Conservation (phyloP, 2,329 filamentous ascomycete genomes). For the Coniosporium tulheliwenetii region DNA sequence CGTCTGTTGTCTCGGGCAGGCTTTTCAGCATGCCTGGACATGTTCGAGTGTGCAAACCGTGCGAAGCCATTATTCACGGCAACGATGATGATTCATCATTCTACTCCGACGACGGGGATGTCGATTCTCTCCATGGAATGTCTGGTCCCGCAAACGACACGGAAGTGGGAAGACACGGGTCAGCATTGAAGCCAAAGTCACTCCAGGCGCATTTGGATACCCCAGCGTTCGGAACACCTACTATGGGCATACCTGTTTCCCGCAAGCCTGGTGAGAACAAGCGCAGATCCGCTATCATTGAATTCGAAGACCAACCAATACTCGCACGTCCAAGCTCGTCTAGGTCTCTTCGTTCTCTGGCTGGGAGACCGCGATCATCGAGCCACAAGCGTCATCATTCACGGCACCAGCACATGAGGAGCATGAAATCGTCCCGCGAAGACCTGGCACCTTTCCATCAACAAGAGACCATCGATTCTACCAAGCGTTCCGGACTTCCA, state of each 20-base stretch:
- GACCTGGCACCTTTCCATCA: constrained; percentile 73
- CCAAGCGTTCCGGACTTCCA: constrained; percentile 51
- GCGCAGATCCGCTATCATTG: constrained; percentile 72
- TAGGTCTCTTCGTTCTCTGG: constrained; percentile 65
- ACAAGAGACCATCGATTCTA: constrained; percentile 53
- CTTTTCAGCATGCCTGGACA: constrained; percentile 76
- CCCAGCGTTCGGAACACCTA: constrained; percentile 35
- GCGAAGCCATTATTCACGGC: constrained; percentile 78
- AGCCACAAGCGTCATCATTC: constrained; percentile 74
- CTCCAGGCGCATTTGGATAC: constrained; percentile 9
- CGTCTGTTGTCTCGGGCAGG: constrained; percentile 72
- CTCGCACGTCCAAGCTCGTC: constrained; percentile 87
- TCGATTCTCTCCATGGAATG: not conserved
- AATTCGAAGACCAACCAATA: constrained; percentile 67
- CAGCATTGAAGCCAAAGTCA: no score
- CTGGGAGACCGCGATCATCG: constrained; percentile 58
- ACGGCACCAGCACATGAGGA: constrained; percentile 66
- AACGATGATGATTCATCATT: constrained; percentile 86
- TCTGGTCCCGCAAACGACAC: no score
- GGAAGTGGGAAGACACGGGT: no score
- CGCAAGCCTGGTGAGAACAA: constrained; percentile 58
- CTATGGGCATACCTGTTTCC: constrained; percentile 50
- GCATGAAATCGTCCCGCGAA: constrained; percentile 55
- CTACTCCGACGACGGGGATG: constrained; percentile 64
- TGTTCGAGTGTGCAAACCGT: constrained; percentile 82